phyloP scores from a whole-genome alignment of 768 basidiomycete genomes.

The Gymnopilus dilepis region DNA sequence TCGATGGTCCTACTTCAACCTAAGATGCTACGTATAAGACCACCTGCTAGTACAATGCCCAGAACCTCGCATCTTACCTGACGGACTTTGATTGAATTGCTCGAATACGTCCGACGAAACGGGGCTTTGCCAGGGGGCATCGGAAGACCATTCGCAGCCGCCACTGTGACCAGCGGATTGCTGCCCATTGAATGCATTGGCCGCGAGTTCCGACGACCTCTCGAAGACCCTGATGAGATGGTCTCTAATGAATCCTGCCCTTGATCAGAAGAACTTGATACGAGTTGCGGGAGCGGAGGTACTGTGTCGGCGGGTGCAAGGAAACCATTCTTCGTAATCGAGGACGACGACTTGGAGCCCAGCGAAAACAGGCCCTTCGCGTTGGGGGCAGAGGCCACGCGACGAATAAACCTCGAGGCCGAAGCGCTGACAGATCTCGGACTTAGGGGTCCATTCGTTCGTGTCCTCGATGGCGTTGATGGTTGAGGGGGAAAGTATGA shows the following conservation, averaged over 20 bases:
- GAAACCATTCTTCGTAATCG: conserved; percentile 76
- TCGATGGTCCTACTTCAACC: conserved; percentile 94
- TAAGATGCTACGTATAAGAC: conserved; percentile 36
- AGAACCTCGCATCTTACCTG: conserved; percentile 52
- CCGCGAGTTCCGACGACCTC: conserved; percentile 51
- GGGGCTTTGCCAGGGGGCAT: conserved; percentile 60
- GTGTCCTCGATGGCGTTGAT: conserved; percentile 41
- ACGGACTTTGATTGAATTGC: conserved; percentile 94
- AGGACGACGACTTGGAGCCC: conserved; percentile 56
- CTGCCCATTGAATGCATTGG: conserved; percentile 41
- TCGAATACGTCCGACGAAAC: conserved; percentile 95
- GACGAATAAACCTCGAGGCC: conserved; percentile 88
- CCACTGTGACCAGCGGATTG: conserved; percentile 43
- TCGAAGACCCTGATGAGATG: conserved; percentile 76
- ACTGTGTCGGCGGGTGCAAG: conserved; percentile 71
- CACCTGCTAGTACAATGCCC: conserved; percentile 8
- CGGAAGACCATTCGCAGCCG: conserved; percentile 37
- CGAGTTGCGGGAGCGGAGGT: conserved; percentile 58
- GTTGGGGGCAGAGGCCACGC: conserved; percentile 96
- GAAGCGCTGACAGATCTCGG: conserved; percentile 74
- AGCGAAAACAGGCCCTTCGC: conserved; percentile 87
- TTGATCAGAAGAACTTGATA: conserved; percentile 56
- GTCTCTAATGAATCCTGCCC: conserved; percentile 80
- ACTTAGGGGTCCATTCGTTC: conserved; percentile 59
- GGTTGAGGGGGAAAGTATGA: conserved; percentile 37